Conservation (phyloP, 1,284 basidiomycete species). For the Pascua guehoae region DNA sequence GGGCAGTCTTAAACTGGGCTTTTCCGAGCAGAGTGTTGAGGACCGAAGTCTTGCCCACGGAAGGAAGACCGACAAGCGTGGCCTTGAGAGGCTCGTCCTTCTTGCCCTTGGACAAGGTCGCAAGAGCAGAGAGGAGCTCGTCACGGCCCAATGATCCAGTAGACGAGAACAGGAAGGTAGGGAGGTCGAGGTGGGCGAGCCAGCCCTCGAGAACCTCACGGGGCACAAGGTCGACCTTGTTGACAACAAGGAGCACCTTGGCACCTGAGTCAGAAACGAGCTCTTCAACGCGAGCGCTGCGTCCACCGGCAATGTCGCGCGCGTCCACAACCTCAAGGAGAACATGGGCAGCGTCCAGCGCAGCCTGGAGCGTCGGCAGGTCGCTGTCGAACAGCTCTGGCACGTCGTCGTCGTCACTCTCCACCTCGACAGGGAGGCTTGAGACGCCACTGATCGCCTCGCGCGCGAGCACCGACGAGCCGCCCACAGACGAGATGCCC, state of each 20-base stretch:
- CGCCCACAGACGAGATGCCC: conserved; percentile 31
- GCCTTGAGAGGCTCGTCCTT: conserved; percentile 30
- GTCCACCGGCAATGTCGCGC: conserved; percentile 70
- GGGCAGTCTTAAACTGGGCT: conserved; percentile 40
- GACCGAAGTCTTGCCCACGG: conserved; percentile 77
- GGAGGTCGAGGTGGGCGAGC: conserved; percentile 66
- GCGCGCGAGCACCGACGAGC: conserved; percentile 23
- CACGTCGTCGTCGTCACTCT: conserved; percentile 51
- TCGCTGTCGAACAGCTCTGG: conserved; percentile 64
- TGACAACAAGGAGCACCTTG: conserved; percentile 65
- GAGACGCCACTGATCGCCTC: conserved; percentile 15
- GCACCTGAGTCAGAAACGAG: conserved; percentile 50
- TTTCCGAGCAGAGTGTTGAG: conserved; percentile 68
- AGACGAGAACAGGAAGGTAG: conserved; percentile 66
- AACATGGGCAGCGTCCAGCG: conserved; percentile 77
- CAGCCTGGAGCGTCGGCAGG: conserved; percentile 64
- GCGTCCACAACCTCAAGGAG: conserved; percentile 81
- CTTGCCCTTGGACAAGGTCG: conserved; percentile 43
- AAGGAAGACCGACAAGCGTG: conserved; percentile 56
- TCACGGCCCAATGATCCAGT: conserved; percentile 27
- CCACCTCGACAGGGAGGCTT: conserved; percentile 8
- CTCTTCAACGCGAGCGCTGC: conserved; percentile 65
- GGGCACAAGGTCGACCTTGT: conserved; percentile 85
- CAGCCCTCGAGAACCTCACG: conserved; percentile 74
- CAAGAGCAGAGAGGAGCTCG: conserved; percentile 27